A percentile compares a stretch with the other conserved stretches of the same genome.
phyloP scores from a whole-genome alignment of 129 eudicot species.

The Helichrysum umbraculigerum region DNA sequence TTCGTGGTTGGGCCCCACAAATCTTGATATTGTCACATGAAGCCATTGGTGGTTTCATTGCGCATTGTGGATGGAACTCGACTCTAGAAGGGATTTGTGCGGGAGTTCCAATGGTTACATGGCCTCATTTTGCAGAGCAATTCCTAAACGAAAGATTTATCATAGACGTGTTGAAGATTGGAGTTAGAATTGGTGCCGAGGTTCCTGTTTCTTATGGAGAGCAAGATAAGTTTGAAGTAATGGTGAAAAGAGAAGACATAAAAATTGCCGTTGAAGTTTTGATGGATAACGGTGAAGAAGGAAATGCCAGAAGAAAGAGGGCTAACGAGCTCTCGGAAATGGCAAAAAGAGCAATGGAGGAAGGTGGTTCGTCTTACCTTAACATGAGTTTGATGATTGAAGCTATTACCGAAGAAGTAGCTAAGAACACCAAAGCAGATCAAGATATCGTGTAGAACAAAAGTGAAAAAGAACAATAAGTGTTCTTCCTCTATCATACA shows the following conservation, averaged over 20 bases:
- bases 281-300: slow-evolving; percentile 33
- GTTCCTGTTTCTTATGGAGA: slow-evolving; percentile 14
- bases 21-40: slow-evolving; percentile 42
- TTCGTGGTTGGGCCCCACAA: slow-evolving; percentile 63
- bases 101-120: slow-evolving; percentile 54
- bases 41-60: slow-evolving; percentile 52
- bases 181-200: slow-evolving; percentile 38
- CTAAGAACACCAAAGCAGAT: too few species aligned
- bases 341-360: slow-evolving; percentile 42
- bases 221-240: slow-evolving; percentile 32
- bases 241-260: slow-evolving; percentile 32
- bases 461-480: too few species aligned
- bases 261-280: slow-evolving; percentile 20
- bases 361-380: slow-evolving; percentile 33
- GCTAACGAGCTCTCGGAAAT: slow-evolving; percentile 33
- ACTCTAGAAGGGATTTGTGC: slow-evolving; percentile 44
- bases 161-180: slow-evolving; percentile 35
- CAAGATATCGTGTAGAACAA: too few species aligned
- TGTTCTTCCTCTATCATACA: too few species aligned
- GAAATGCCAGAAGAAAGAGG: slow-evolving; percentile 32
- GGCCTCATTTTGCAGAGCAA: slow-evolving; percentile 51
- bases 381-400: slow-evolving; percentile 23
- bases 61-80: slow-evolving; percentile 77
- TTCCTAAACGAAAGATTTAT: slow-evolving; percentile 48
- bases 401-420: too few species aligned